Evolutionary conservation across 352 stramenopile species (phyloP), one percentile per base, ranked within the genome.

Genomic region (Pythium insidiosum): DNA sequence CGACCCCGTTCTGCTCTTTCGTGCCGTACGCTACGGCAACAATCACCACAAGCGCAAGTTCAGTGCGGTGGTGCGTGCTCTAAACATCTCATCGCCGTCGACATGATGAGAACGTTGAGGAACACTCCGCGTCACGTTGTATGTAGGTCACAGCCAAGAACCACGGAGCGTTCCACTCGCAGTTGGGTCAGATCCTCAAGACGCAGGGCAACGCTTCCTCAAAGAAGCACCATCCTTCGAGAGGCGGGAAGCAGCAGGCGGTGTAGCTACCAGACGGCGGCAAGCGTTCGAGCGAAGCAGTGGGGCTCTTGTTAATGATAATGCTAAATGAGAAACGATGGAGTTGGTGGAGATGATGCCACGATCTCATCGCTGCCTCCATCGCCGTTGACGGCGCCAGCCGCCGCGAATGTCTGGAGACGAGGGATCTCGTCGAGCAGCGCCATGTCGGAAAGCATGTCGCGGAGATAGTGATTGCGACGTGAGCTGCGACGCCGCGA

Each of bases 31-130:
- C 34, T 88, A 89, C 47, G 79, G 79, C 50, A 92, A 92, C 66
- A 92, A 92, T 57, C 81, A 81, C 58, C 76, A 89, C 70, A 92
- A 92, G 73, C 72, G 67, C 53, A 92, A 92, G 60, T 80, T 76
- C 58, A 88, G 76, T 55, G 79, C 79, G 7, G 63, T 75, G 55
- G 79, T 88, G 59, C 25, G 59, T n/a, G n/a, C n/a, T 21, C 13
- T n/a, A 12, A 30, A 12, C 6, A 9, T 16, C 24, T 36, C 25
- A 34, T 19, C 7, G 13, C 33, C 31, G 18, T 2, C 4, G 10
- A 2, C 19, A 21, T 50, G 18, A 1, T 29, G 9, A n/a, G n/a
- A n/a, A n/a, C n/a, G n/a, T n/a, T n/a, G n/a, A n/a, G n/a, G n/a
- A n/a, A n/a, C n/a, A n/a, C n/a, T n/a, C n/a, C n/a, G n/a, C n/a